Evolutionary conservation across 2,329 filamentous ascomycete genomes (phyloP), one percentile per base, ranked within the genome.

Genomic region (Penicillium sp.): DNA sequence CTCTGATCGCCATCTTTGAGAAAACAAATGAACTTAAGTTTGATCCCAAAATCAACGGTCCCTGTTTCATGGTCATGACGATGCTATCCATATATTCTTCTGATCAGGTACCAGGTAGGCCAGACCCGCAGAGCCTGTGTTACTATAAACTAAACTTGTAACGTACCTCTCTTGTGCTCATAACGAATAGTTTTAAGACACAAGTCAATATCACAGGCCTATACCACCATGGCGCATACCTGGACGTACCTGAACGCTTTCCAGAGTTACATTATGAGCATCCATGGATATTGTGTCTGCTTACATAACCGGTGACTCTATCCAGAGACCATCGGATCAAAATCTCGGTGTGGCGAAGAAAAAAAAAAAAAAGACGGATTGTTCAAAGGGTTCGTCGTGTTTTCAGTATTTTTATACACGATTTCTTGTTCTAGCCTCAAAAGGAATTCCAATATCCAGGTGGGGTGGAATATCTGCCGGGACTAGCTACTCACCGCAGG

Each of bases 271-370:
- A 29, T 25, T 11, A 31, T 31, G 39, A 10, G 25, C 16, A 29
- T 34, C 13, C 13, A 33, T 2, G 15, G 33, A 5, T 38, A 33
- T 36, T 25, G 40, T 21, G 9, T 23, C 33, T 59, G 60, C 58
- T 62, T 62, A 62, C 55, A 55, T 60, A 62, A 40, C 19, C 23
- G 13, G 49, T 47, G 41, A 43, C 34, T 58, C 40, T 50, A 55
- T 61, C 54, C 52, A 60, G 44, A 54, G 49, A 31, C 48, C 36
- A 34, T 57, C 51, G 59, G 55, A 44, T 56, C 49, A 52, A 57
- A 61, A 56, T 60, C 61, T 63, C 60, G 45, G 46, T 56, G 62
- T 65, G 62, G 62, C 62, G 53, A 36, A n/a, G 10, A n/a, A n/a
- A 29, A 11, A 29, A 29, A 29, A 36, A 39, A 53, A 45, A 15